phyloP scores from a whole-genome alignment of 2,329 filamentous ascomycete species.

The Aureobasidium mangrovei region DNA sequence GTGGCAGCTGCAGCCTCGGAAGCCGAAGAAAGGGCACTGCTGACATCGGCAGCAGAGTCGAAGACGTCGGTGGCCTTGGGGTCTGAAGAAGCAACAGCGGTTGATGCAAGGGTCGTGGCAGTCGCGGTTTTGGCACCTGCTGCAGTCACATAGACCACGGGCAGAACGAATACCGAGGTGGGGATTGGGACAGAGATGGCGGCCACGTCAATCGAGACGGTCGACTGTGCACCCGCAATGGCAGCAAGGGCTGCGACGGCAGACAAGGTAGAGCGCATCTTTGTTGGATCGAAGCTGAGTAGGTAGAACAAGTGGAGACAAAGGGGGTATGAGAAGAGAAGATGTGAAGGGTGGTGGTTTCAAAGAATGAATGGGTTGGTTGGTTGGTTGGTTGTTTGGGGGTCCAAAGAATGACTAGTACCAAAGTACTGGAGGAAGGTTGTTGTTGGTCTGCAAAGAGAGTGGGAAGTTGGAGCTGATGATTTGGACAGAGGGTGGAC shows the following conservation, averaged over 20 bases:
- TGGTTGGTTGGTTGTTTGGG: not conserved
- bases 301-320: not conserved
- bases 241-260: slow-evolving; percentile 3
- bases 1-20: not conserved
- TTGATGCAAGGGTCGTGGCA: slow-evolving; percentile 1
- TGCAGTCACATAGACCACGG: slow-evolving; percentile 9
- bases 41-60: slow-evolving; percentile 5
- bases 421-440: slow-evolving; percentile 8
- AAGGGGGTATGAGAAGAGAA: slow-evolving; percentile 1
- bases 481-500: not conserved
- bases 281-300: not conserved
- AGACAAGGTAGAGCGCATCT: slow-evolving; percentile 5
- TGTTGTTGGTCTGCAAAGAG: slow-evolving; percentile 5
- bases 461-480: slow-evolving; percentile 10
- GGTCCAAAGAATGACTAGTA: slow-evolving; percentile 12
- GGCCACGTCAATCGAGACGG: not conserved
- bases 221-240: slow-evolving; percentile 1
- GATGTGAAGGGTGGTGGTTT: not conserved
- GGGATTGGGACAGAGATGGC: slow-evolving; percentile 2
- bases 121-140: slow-evolving; percentile 1
- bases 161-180: slow-evolving; percentile 5
- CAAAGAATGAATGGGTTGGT: slow-evolving; percentile 6
- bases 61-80: slow-evolving; percentile 6
- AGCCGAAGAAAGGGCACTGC: not conserved
- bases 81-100: not conserved